Evolutionary conservation across 352 stramenopile genomes (phyloP), one percentile per base, ranked within the genome.

Genomic region (Globisporangium okanoganense): DNA sequence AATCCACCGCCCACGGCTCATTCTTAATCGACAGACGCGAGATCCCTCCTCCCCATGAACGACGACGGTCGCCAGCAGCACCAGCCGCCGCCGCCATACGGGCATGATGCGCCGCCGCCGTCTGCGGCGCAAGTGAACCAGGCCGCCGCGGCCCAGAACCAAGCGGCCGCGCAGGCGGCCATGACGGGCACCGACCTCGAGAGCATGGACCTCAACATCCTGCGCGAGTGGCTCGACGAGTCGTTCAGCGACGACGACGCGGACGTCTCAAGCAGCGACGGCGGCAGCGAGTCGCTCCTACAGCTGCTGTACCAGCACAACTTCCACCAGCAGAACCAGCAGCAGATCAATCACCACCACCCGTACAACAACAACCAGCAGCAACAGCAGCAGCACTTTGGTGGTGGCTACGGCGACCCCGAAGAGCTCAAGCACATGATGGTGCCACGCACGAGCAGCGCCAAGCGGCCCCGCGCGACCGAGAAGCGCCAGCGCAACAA

Each of bases 181-280:
- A 40, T 40, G n/a, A 22, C 43, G 50, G 27, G 20, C 25, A 20
- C 38, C 13, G 59, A 65, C 14, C 59, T 65, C 16, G 59, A 65
- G 50, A 41, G 25, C 29, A 52, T 65, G 38, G 59, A 65, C 59
- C 50, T 65, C 40, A 47, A 65, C 20, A 65, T 65, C 27, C 40
- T 65, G 29, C 49, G 59, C 50, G 50, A 59, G 40, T 65, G 59
- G 59, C 50, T 65, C 20, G 59, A 65, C 24, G 59, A 54, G 29
- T 65, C 59, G 20, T 54, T 65, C 50, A 65, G 59, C 40, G 51
- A 59, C 38, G 43, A 51, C 40, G 59, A 65, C 29, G 38, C 29
- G 31, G 59, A 58, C 59, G 43, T 45, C 13, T 60, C 47, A 25
- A 57, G 45, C 18, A 55, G 38, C 49, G 48, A 48, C 31, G 44